These are phyloP conservation scores for Mucor piriformis DNA, from an alignment of 371 early-diverging fungal genomes.

Conservation along the genomic window DNA sequence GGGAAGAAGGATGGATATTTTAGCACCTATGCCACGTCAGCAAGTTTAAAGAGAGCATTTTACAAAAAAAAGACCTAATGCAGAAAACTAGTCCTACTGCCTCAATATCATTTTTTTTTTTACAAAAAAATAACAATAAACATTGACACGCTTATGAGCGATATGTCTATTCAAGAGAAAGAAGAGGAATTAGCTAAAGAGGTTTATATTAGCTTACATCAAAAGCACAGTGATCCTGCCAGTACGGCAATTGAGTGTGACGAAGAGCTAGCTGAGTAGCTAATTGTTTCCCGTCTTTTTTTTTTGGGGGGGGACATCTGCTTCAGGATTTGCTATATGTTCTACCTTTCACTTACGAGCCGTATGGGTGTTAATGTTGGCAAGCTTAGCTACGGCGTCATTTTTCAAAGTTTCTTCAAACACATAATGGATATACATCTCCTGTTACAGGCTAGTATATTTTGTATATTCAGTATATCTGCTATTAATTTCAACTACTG, in stretches of 20 bases:
- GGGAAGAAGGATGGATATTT: slow-evolving; percentile 9
- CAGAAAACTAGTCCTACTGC: slow-evolving; percentile 8
- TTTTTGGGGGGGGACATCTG: too few species aligned
- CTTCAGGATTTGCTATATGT: too few species aligned
- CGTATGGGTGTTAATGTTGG: too few species aligned
- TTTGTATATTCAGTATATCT: too few species aligned
- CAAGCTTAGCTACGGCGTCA: too few species aligned
- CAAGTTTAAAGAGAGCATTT: slow-evolving; percentile 15
- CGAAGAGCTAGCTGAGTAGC: too few species aligned
- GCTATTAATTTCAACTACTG: too few species aligned
- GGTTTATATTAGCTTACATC: slow-evolving; percentile 7
- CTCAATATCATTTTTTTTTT: slow-evolving; percentile 4
- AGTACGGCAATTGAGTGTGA: slow-evolving; percentile 9
- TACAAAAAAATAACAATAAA: slow-evolving; percentile 2
- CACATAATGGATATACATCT: too few species aligned
- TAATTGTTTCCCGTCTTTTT: too few species aligned
- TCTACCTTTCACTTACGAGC: too few species aligned
- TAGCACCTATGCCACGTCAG: slow-evolving; percentile 1
- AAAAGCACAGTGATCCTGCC: slow-evolving; percentile 12
- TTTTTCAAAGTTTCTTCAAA: too few species aligned
- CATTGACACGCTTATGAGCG: slow-evolving; percentile 5
- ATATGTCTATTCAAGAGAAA: slow-evolving; percentile 8
- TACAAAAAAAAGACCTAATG: slow-evolving; percentile 13
- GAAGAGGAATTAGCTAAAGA: slow-evolving; percentile 1
- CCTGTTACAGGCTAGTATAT: too few species aligned